Base-by-base conservation (phyloP, 768 basidiomycete genomes). In the Phaeotremella fagi region DNA sequence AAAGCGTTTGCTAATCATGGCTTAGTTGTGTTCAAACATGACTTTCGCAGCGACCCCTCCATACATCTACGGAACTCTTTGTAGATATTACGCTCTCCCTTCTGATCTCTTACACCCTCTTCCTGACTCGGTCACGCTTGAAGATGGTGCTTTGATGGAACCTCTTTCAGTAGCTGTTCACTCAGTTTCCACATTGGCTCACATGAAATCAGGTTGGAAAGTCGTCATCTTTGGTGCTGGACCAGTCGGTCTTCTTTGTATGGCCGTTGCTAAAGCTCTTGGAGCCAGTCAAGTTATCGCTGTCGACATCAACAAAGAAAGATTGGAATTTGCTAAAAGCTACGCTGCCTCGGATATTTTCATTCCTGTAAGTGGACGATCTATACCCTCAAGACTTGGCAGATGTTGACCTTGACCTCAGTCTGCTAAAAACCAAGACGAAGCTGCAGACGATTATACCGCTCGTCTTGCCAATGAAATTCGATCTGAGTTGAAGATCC, bases 131-230 rank as follows among this genome's bases (percentile, higher is more conserved):
- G 82, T 97, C 41, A 81, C 85, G 14, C 81, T 92, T 18, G 92
- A 97, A 75, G 92, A 97, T 67, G 94, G 92, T 41, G 91, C 92
- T 9, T 86, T 95, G 87, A 90, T 95, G 77, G 94, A 97, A 73
- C 94, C 94, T 4, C 81, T 97, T 36, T 83, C 92, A 16, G 94
- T 97, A 27, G 94, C 82, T 4, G 81, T 95, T 18, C 92, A 95
- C 74, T 85, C 89, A 0, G 87, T 95, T 31, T 78, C 81, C 45
- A 86, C 80, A 57, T 78, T 94, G 22, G 91, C 84, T 22, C 77
- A 80, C 38, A 78, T 92, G 72, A 81, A 80, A 46, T 78, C 86
- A 20, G 58, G 82, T 65, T 84, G 90, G 68, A 82, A 82, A 23
- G 82, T 91, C 58, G 83, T 81, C 16, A 79, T 97, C 51, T 94